Conservation (phyloP, 345 rosid genomes). For the Populus euphratica region DNA sequence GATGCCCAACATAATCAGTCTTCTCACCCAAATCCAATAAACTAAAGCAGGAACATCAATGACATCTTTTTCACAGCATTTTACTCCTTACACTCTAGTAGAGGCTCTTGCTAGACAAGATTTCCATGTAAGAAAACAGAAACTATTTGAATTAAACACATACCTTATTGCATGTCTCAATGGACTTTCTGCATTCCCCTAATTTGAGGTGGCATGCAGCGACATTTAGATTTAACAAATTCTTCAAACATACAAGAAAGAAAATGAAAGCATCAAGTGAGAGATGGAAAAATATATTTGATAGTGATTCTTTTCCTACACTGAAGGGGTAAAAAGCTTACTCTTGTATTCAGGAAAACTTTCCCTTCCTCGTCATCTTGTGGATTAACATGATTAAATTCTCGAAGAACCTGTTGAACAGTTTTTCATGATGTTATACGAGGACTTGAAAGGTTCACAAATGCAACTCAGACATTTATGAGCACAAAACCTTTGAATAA, state of each 20-base stretch:
- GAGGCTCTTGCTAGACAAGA: background rate
- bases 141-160: background rate
- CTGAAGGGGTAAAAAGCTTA: constrained; percentile 26
- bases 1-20: background rate
- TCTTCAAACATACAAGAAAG: constrained; percentile 41
- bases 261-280: background rate
- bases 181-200: constrained; percentile 82
- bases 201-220: constrained; percentile 86
- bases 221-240: constrained; percentile 73
- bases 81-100: no score
- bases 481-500: background rate
- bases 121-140: background rate
- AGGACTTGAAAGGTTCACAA: background rate
- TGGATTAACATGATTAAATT: constrained; percentile 96
- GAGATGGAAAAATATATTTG: background rate
- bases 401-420: constrained; percentile 70
- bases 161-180: constrained; percentile 89
- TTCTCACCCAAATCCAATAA: background rate
- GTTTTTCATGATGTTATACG: background rate
- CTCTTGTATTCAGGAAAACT: constrained; percentile 66
- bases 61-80: background rate
- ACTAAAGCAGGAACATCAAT: background rate
- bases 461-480: background rate
- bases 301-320: background rate
- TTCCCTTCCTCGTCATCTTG: constrained; percentile 96